A percentile compares a stretch with the other conserved stretches of the same genome.
Conservation (phyloP, 371 early-diverging fungal species). For the Mucor circinelloides region DNA sequence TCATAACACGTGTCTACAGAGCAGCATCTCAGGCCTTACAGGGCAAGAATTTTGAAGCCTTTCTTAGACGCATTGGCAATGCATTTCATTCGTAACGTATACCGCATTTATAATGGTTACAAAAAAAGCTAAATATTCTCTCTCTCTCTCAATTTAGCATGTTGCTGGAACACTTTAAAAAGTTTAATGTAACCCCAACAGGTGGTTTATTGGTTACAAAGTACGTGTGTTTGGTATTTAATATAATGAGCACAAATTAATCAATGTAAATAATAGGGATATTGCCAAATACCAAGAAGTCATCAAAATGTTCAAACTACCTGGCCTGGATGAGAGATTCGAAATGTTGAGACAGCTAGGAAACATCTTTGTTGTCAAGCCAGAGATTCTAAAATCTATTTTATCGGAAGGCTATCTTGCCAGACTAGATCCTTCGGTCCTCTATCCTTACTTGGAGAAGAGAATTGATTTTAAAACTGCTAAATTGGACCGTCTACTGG, state of each 20-base stretch:
- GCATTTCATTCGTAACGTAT: constrained; percentile 59
- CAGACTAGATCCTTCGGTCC: constrained; percentile 71
- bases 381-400: constrained; percentile 85
- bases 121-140: not conserved
- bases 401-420: constrained; percentile 83
- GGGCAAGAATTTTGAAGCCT: constrained; percentile 78
- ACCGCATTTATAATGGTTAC: not conserved
- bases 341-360: constrained; percentile 91
- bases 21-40: constrained; percentile 68
- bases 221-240: constrained; percentile 46
- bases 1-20: constrained; percentile 61
- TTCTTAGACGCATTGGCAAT: constrained; percentile 78
- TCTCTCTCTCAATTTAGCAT: constrained; percentile 46
- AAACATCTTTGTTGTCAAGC: constrained; percentile 87
- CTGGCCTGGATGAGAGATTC: constrained; percentile 80
- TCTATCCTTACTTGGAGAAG: constrained; percentile 85
- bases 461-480: constrained; percentile 86
- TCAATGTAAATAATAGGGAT: constrained; percentile 62
- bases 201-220: constrained; percentile 89
- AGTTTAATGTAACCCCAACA: constrained; percentile 77
- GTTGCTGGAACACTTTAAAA: constrained; percentile 91
- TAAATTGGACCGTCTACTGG: constrained; percentile 64
- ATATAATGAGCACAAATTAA: not conserved
- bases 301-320: constrained; percentile 75
- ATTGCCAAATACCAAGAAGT: constrained; percentile 91